Base-by-base conservation (phyloP, 1,139 yeast species). In the Yamadazyma atmosphaerica region DNA sequence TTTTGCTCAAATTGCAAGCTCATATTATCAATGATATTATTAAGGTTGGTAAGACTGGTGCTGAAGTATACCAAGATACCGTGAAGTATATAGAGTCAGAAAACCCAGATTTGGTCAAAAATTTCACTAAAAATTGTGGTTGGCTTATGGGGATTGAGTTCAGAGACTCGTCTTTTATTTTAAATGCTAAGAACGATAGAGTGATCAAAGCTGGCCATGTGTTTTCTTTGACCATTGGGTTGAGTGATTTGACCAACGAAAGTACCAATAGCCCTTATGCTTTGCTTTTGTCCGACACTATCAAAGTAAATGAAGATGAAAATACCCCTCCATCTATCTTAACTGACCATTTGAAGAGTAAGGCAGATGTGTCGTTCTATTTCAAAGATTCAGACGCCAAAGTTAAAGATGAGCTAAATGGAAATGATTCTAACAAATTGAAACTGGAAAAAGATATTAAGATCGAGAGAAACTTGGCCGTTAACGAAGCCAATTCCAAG, bases 131-230 rank as follows among this genome's bases (percentile, higher is more conserved):
- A 55, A 89, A 86, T 54, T 78, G 86, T 48, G 98, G 98, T 39
- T 87, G 95, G 79, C 72, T 88, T 42, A 83, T 86, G 46, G 98
- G 98, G 41, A 77, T 92, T 49, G 97, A 89, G 56, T 88, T 87
- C 56, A 78, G 96, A 60, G 97, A 90, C 58, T 77, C 92, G 0
- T 68, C 83, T 1, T 79, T 86, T 47, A 72, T 89, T 22, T 68
- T 92, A 42, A 87, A 86, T 54, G 71, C 76, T 19, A 90, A 87
- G 55, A 86, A 81, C 58, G 87, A 83, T 33, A 74, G 95, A 50
- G 65, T 61, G 21, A 67, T 92, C 42, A 74, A 73, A 42, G 83
- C 81, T 46, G 92, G 92, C 28, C 84, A 88, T 58, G 81, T 89
- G 12, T 74, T 89, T 41, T 83, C 88, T 33, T 65, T 92, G 41